Percentiles rank a stretch among this genome's conserved stretches.
These are phyloP conservation scores for Lepidium aucheri DNA, from an alignment of 345 rosid genomes.

Conservation along the genomic window DNA sequence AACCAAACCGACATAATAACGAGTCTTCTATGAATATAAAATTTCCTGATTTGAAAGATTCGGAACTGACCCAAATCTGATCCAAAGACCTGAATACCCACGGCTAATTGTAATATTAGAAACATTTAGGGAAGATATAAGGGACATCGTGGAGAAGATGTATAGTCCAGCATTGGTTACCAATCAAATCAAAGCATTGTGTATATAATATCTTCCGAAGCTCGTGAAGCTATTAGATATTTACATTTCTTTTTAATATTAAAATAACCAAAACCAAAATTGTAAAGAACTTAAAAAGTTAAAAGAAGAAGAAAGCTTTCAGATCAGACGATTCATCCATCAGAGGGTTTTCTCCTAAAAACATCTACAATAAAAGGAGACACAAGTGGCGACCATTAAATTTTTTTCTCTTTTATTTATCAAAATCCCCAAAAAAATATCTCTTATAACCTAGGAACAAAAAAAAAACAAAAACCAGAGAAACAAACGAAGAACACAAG, in stretches of 20 bases:
- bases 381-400: neutral
- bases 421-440: neutral
- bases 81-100: too few relatives aligned
- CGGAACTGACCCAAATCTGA: too few relatives aligned
- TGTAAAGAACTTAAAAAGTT: neutral
- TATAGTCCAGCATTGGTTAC: neutral
- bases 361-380: slow-evolving; percentile 1
- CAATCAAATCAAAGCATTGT: slow-evolving; percentile 13
- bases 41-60: too few relatives aligned
- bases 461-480: neutral
- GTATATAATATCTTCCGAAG: slow-evolving; percentile 18
- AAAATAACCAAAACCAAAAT: neutral
- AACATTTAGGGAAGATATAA: neutral
- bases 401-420: neutral
- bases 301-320: neutral
- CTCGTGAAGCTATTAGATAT: slow-evolving; percentile 20
- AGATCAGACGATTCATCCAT: slow-evolving; percentile 11
- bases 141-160: neutral
- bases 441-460: neutral
- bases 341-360: slow-evolving; percentile 15
- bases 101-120: neutral
- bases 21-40: too few relatives aligned
- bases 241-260: slow-evolving; percentile 1
- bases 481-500: slow-evolving; percentile 2
- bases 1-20: too few relatives aligned